Base-by-base conservation (phyloP, 495 filamentous ascomycete species). In the Neurospora discreta region DNA sequence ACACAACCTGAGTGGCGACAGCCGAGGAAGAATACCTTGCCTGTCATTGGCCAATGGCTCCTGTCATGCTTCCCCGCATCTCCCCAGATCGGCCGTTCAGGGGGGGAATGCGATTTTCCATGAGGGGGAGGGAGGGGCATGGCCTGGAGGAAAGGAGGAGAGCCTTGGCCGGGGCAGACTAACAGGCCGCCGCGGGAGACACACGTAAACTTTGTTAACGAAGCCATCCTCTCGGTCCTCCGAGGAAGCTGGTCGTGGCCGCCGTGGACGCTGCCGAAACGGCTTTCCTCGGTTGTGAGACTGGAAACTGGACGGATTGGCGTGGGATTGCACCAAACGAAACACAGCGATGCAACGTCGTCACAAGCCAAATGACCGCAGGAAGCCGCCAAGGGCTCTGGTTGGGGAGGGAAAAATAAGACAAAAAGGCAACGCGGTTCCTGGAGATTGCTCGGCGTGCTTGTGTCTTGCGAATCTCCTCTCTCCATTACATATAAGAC, bases 11-110 rank as follows among this genome's bases (percentile, higher is more conserved):
- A 60, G 52, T 30, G 52, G 52, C 52, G 10, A 60, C 52, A 60
- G 52, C 52, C 52, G 52, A 72, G 33, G 70, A 23, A 36, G 70
- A 71, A 33, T 30, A 20, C 68, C 60, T 30, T 13, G 36, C 26
- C 60, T 38, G 58, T 74, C 39, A 80, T 78, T 80, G 77, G 78
- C 41, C 78, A 80, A 80, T 78, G 71, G 72, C 72, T 71, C 20
- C 7, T 60, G 52, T 60, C 23, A 60, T 26, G 52, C 52, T 30
- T 13, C 39, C 39, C 69, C 44, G 69, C 42, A 43, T 39, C 36
- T 44, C 40, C 43, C 71, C 71, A 68, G 65, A 42, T 74, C 78
- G 77, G 74, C 74, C 75, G 75, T 73, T 76, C 78, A 77, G 75
- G 73, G 75, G 75, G 36, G 40, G 13, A 30, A 60, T 30, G 52